Base-by-base conservation (phyloP, 768 basidiomycete species). In the Tylopilus sp. region DNA sequence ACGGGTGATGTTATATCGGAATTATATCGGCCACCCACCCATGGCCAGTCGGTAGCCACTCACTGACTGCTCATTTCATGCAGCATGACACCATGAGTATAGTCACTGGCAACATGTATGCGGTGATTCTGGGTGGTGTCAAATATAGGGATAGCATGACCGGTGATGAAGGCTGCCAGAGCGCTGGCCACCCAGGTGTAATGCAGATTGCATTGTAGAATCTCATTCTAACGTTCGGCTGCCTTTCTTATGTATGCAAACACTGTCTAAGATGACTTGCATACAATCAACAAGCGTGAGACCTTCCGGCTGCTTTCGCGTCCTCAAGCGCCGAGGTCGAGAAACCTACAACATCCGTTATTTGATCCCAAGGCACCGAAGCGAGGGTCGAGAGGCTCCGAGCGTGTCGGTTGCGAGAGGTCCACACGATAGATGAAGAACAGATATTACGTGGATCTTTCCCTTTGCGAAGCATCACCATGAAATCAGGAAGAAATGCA, bases 381-480 rank as follows among this genome's bases (percentile, higher is more conserved):
- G 52, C 36, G 23, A 71, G 63, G 8, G 49, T 59, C 6, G 63
- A 64, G n/a, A 47, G 61, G 44, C 61, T 70, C 31, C 38, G 42
- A 18, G 67, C 70, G 26, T 41, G 47, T 48, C 69, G 62, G 42
- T 38, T 61, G 45, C 67, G 63, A 50, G 57, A 64, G 8, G 53
- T 65, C 66, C 70, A 70, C 3, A 69, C 51, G 17, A 54, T 48
- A 22, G 58, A 31, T 1, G 50, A 11, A 7, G 67, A 69, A 8
- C 63, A 53, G 44, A 67, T 66, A 18, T 68, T 40, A 20, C 59
- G 63, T 5, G 60, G 66, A 6, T 55, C 40, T 6, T 47, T 48
- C 21, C 70, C 70, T 44, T 65, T 66, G 46, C 70, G 68, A 20
- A 66, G 55, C 47, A 69, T 57, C 13, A 67, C 61, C 66, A 67